Evolutionary conservation across 108 stramenopile species (phyloP), one percentile per base, ranked within the genome.

Genomic region (Fistulifera pelliculosa): DNA sequence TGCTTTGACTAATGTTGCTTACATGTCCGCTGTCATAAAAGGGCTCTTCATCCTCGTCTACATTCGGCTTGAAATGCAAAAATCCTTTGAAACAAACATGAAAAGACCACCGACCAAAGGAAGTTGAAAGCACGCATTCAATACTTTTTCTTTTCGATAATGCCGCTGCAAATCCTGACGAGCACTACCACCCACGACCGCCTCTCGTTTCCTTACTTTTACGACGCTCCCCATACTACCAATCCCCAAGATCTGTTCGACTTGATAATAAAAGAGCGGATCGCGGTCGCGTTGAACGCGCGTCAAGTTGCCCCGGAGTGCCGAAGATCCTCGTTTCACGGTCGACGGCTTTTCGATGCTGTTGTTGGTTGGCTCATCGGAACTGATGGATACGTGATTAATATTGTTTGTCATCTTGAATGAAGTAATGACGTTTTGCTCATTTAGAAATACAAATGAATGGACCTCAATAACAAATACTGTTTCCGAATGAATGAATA

Each of bases 201-300:
- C 8, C 5, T 18, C 27, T 28, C 65, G 59, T 58, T 74, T 79
- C 15, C 52, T 38, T 21, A 79, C 77, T 12, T 47, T 47, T 8
- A 47, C 51, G 3, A 79, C 77, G 14, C 69, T 66, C 25, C 77
- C 77, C 77, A 79, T 79, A 27, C 68, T 69, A 6, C 77, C 77
- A 17, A 50, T 66, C 1, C 77, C 77, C 41, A 79, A 49, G 16
- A 65, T 56, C 42, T 58, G 31, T 35, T 35, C 31, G 31, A 35
- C 31, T 35, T 35, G 31, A 35, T 35, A 35, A 27, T 61, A 67
- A 19, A 52, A 55, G 4, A 66, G 38, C 3, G 72, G 72, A 73
- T 73, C 72, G 6, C 72, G 72, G 53, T 71, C 18, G 12, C 27
- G 54, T 41, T 52, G 61, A 51, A 62, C 64, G 14, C 61, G 31